Conservation (phyloP, 2,329 filamentous ascomycete species). For the Fusarium praegraminearum region DNA sequence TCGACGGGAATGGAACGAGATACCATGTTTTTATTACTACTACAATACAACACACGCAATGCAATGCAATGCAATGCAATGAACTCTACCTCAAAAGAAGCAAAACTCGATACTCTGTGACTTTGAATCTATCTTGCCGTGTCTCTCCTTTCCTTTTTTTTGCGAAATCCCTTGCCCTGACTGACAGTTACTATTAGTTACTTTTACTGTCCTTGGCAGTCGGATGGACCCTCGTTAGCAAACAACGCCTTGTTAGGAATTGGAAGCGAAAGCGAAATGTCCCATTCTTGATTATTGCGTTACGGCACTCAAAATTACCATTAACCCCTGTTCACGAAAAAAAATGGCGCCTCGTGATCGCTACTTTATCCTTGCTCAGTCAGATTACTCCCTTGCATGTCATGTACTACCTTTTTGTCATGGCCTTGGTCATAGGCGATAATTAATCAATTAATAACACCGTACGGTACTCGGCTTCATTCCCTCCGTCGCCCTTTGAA, state of each 20-base stretch:
- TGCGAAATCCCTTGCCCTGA: conserved; percentile 4
- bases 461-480: conserved; percentile 7
- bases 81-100: conserved; percentile 14
- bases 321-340: conserved; percentile 38
- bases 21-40: conserved; percentile 41
- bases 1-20: conserved; percentile 47
- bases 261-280: conserved; percentile 23
- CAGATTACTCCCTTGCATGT: conserved; percentile 37
- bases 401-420: conserved; percentile 21
- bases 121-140: conserved; percentile 6
- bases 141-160: conserved; percentile 12
- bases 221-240: conserved; percentile 9
- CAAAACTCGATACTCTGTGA: conserved; percentile 7
- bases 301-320: conserved; percentile 36
- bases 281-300: conserved; percentile 15
- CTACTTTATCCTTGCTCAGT: conserved; percentile 41
- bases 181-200: background rate
- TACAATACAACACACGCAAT: conserved; percentile 4
- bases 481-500: conserved; percentile 19
- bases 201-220: conserved; percentile 8
- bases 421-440: conserved; percentile 16
- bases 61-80: conserved; percentile 4
- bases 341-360: conserved; percentile 47
- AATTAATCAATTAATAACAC: conserved; percentile 12
- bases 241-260: background rate